A percentile compares a stretch with the other conserved stretches of the same genome.
These are phyloP conservation scores for Hansenula lynferdii DNA, from an alignment of 1,139 yeast species.

Conservation along the genomic window DNA sequence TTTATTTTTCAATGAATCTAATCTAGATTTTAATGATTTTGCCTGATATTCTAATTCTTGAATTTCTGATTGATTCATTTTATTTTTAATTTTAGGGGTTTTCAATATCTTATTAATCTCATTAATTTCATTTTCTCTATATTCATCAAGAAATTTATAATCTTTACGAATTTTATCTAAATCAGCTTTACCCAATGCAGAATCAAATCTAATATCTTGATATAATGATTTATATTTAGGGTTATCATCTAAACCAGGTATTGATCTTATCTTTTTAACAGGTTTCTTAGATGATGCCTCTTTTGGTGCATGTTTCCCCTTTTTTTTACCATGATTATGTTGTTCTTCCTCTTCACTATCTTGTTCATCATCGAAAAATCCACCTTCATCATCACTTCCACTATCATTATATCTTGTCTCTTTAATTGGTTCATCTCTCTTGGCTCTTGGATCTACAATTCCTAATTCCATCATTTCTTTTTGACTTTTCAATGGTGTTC, in stretches of 20 bases:
- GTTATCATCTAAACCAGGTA: constrained; percentile 64
- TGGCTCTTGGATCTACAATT: not conserved
- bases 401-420: constrained; percentile 16
- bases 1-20: constrained; percentile 71
- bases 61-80: constrained; percentile 43
- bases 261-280: constrained; percentile 65
- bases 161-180: constrained; percentile 59
- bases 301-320: constrained; percentile 74
- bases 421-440: constrained; percentile 17
- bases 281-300: constrained; percentile 68
- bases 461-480: too few species aligned
- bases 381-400: constrained; percentile 9
- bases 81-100: constrained; percentile 45
- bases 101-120: constrained; percentile 54
- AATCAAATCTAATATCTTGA: constrained; percentile 84
- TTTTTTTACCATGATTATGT: constrained; percentile 24
- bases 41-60: constrained; percentile 48
- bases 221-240: constrained; percentile 42
- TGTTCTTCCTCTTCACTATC: too few species aligned
- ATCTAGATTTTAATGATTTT: constrained; percentile 65
- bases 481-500: too few species aligned
- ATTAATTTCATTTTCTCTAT: constrained; percentile 65
- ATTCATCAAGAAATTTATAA: constrained; percentile 82
- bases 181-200: constrained; percentile 85
- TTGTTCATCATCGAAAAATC: too few species aligned